phyloP scores from a whole-genome alignment of 352 stramenopile genomes.

The Phytophthora quininea region DNA sequence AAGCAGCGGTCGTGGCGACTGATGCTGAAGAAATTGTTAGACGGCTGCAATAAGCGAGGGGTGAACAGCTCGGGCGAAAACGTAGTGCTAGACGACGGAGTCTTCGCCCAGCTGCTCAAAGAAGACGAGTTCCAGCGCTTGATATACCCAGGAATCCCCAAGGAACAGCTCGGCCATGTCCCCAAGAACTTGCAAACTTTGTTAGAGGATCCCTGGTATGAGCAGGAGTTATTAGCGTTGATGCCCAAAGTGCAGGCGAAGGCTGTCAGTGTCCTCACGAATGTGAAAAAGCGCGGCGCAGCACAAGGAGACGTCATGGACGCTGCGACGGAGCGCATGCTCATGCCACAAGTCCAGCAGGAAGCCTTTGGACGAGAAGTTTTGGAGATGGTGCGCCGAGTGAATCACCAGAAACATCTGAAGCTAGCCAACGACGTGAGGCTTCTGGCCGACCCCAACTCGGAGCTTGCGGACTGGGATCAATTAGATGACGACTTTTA shows the following conservation, averaged over 20 bases:
- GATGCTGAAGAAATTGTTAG: constrained; percentile 71
- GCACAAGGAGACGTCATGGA: constrained; percentile 85
- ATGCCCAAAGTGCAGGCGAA: constrained; percentile 87
- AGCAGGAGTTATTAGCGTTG: constrained; percentile 71
- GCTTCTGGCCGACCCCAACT: constrained; percentile 60
- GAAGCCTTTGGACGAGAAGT: constrained; percentile 87
- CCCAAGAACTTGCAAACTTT: constrained; percentile 78
- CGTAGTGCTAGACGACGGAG: constrained; percentile 76
- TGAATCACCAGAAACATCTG: constrained; percentile 85
- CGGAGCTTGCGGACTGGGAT: constrained; percentile 68
- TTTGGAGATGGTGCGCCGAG: constrained; percentile 81
- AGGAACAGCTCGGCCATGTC: constrained; percentile 66
- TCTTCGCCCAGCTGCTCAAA: constrained; percentile 79
- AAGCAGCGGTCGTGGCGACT: constrained; percentile 58
- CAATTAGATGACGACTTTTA: constrained; percentile 61
- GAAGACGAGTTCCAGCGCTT: constrained; percentile 76
- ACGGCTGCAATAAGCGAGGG: constrained; percentile 60
- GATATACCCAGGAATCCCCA: constrained; percentile 80
- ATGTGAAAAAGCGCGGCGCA: constrained; percentile 82
- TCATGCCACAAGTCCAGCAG: constrained; percentile 81
- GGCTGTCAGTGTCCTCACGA: constrained; percentile 71
- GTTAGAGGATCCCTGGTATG: constrained; percentile 81
- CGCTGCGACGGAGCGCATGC: constrained; percentile 57
- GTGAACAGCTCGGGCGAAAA: constrained; percentile 60
- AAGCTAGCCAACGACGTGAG: constrained; percentile 70